Conservation (phyloP, 768 basidiomycete species). For the Tylopilus subfusipes region DNA sequence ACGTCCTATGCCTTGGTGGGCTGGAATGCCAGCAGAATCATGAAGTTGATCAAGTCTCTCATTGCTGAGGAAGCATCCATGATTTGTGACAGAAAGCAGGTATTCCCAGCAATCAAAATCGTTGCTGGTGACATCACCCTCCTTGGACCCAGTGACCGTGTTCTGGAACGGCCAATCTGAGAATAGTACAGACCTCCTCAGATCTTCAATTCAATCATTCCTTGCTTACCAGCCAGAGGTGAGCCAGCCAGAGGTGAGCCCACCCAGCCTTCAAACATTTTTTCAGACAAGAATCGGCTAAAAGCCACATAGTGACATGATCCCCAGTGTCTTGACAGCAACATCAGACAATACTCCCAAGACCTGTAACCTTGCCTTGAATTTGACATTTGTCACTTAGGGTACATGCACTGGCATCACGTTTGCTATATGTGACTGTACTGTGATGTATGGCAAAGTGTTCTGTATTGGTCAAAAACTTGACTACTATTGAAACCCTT, state of each 20-base stretch:
- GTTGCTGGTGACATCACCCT: conserved; percentile 52
- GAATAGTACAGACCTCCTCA: conserved; percentile 46
- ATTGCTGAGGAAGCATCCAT: conserved; percentile 56
- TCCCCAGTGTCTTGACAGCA: conserved; percentile 40
- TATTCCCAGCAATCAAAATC: conserved; percentile 49
- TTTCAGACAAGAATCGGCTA: neutral
- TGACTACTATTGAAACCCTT: conserved; percentile 51
- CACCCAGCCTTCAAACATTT: neutral
- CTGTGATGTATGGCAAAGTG: conserved; percentile 46
- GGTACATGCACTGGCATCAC: conserved; percentile 40
- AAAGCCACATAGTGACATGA: conserved; percentile 33
- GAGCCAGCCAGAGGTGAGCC: conserved; percentile 36
- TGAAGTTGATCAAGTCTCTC: conserved; percentile 53
- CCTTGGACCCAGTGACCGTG: conserved; percentile 50
- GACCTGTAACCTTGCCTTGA: conserved; percentile 47
- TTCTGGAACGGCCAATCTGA: conserved; percentile 60
- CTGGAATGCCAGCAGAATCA: conserved; percentile 45
- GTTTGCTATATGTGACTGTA: conserved; percentile 41
- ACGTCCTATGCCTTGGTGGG: conserved; percentile 49
- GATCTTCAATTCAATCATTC: conserved; percentile 51
- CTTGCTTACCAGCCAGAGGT: conserved; percentile 47
- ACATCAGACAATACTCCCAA: conserved; percentile 48
- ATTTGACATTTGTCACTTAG: conserved; percentile 40
- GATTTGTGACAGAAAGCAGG: conserved; percentile 44
- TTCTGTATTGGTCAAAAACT: conserved; percentile 45